Evolutionary conservation across 148 eudicot species (phyloP).

Genomic region (Rhododendron simsii): DNA sequence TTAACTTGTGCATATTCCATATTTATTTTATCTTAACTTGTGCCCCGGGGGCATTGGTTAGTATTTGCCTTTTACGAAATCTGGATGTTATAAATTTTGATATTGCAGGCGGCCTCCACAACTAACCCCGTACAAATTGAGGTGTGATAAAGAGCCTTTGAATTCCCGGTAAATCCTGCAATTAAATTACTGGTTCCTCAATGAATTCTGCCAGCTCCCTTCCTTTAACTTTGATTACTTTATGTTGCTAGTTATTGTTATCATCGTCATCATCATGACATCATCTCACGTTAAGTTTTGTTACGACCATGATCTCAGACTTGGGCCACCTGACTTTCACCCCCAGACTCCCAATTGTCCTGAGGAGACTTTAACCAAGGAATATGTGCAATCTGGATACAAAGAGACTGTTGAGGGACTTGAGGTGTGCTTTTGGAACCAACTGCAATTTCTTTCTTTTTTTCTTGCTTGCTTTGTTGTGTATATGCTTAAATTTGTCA

Average conservation of each 20-base stretch:
- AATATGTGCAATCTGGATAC: constrained; percentile 88
- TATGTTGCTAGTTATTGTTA: not conserved
- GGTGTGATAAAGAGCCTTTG: constrained; percentile 89
- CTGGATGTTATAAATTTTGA: not conserved
- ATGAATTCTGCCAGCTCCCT: not conserved
- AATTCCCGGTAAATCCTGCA: constrained; percentile 67
- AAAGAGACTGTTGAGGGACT: constrained; percentile 96
- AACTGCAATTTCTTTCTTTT: constrained; percentile 6
- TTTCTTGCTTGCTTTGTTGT: not conserved
- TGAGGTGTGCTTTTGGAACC: constrained; percentile 52
- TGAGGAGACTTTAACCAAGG: constrained; percentile 90
- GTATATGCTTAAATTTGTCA: not conserved
- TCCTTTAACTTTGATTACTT: not conserved
- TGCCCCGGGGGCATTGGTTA: not conserved
- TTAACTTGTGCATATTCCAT: not conserved
- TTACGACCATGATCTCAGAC: constrained; percentile 37
- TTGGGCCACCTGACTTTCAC: constrained; percentile 92
- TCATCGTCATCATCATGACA: not conserved
- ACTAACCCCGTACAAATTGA: constrained; percentile 58
- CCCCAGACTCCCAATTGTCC: constrained; percentile 86
- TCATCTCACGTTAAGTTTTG: not conserved
- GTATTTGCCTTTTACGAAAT: not conserved
- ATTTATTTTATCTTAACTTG: too few species aligned
- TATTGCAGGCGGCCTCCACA: constrained; percentile 64
- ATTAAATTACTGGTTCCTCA: not conserved